Evolutionary conservation across 805 yeast genomes (phyloP), one percentile per base, ranked within the genome.

Genomic region (Metschnikowia henanensis): DNA sequence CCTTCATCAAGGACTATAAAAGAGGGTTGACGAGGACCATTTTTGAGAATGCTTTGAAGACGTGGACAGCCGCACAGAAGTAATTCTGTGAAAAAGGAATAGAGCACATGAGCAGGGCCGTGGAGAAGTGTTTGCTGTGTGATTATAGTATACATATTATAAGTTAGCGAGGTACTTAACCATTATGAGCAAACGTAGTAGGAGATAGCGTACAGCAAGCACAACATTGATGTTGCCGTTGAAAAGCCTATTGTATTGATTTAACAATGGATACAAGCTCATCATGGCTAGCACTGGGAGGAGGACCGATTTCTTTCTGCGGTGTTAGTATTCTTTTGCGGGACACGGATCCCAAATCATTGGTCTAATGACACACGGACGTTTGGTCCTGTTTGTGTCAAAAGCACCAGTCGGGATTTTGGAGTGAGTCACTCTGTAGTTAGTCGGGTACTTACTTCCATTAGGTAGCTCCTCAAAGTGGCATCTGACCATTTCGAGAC

Each of bases 1-100:
- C 80, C 13, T 77, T 80, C 57, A 77, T 89, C 7, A 68, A 69
- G 6, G 78, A 81, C 54, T 84, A 83, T 33, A 66, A 68, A 20
- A 51, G 56, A 17, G 88, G 89, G 0, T 71, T 84, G 26, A 79
- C 82, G 1, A 72, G 81, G 72, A 54, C 64, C 16, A 56, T 78
- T n/a, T 83, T 79, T 51, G 72, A 75, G 36, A 59, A 64, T 3
- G 84, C 71, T 13, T 46, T 77, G 19, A 43, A 54, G 30, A 51
- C 53, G 20, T 73, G 80, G 51, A 37, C 45, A 2, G 30, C 12
- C 6, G 38, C 30, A 18, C 41, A 37, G 35, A 41, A 41, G 17
- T 41, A 31, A 22, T 18, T 15, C 16, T 29, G 6, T 13, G 12
- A 23, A 23, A 13, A 23, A 25, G 17, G 19, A 8, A 19, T 16